These are phyloP conservation scores for Ophiostoma pallidulum DNA, from an alignment of 2,329 filamentous ascomycete species.

Conservation along the genomic window DNA sequence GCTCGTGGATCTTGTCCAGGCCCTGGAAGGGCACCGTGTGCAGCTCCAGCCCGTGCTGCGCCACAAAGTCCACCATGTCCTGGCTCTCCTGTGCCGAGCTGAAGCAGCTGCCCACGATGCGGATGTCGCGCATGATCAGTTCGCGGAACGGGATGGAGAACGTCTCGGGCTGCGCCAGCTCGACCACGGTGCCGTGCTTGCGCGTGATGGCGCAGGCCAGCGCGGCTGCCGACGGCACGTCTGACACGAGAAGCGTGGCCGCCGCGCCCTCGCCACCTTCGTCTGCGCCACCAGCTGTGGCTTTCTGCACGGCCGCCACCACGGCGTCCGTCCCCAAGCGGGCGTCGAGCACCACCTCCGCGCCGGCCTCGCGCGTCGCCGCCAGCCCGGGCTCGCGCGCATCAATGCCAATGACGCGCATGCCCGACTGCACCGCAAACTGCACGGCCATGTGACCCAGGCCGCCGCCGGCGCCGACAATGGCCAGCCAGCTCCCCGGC, in stretches of 20 bases:
- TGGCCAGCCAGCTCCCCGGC: slow-evolving; percentile 29
- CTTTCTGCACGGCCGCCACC: slow-evolving; percentile 27
- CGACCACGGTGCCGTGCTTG: slow-evolving; percentile 49
- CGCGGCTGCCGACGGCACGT: slow-evolving; percentile 46
- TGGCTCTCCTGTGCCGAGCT: slow-evolving; percentile 33
- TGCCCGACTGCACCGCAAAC: slow-evolving; percentile 40
- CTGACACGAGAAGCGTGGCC: slow-evolving; percentile 43
- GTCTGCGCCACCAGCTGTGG: slow-evolving; percentile 32
- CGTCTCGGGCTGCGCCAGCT: slow-evolving; percentile 43
- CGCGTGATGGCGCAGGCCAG: slow-evolving; percentile 45
- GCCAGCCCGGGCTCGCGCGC: slow-evolving; percentile 22
- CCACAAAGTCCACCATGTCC: slow-evolving; percentile 38
- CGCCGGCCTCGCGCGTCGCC: slow-evolving; percentile 32
- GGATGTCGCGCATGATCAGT: slow-evolving; percentile 44
- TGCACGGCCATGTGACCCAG: slow-evolving; percentile 42
- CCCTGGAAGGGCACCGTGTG: slow-evolving; percentile 43
- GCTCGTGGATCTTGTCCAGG: slow-evolving; percentile 39
- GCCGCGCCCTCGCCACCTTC: slow-evolving; percentile 36
- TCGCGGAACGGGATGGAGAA: slow-evolving; percentile 33
- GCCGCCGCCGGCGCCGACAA: slow-evolving; percentile 41
- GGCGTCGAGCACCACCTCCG: slow-evolving; percentile 38
- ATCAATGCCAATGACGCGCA: slow-evolving; percentile 44
- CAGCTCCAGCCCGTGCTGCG: slow-evolving; percentile 36
- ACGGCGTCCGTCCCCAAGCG: slow-evolving; percentile 22
- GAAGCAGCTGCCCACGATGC: slow-evolving; percentile 37